Evolutionary conservation across 2,329 filamentous ascomycete species (phyloP), one percentile per base, ranked within the genome.

Genomic region (Colletotrichum somersetense): DNA sequence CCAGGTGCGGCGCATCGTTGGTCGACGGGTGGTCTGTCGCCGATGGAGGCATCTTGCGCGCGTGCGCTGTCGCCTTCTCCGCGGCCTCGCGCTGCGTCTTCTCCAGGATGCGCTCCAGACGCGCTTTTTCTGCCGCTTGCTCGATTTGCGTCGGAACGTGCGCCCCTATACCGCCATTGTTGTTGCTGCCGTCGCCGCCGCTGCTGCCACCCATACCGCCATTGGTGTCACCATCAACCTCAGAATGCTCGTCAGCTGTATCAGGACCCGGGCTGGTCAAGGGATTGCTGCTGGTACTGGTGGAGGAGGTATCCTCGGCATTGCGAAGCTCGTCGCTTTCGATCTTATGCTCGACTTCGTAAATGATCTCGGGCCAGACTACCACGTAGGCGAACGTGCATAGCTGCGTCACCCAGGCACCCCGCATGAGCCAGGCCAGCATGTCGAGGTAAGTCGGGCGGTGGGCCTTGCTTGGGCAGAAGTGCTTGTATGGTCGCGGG

Each of bases 391-490:
- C 94, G 80, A 97, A 98, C 0, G 94, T 96, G 74, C 95, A 93
- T 7, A 99, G 87, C 80, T 98, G 95, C 0, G 93, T 97, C 0
- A 98, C 95, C 93, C 96, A 97, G 18, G 94, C 95, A 58, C 94
- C 93, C 52, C 95, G 91, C 84, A 98, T 91, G 11, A 99, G 88
- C 94, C 96, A 99, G 30, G 94, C 95, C 35, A 99, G 85, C 81
- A 98, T 97, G 44, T 93, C 89, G 81, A 98, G 92, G 80, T 98
- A 99, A 2, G 91, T 91, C 8, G 92, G 91, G 55, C 96, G 93
- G 79, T 98, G 95, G 77, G 94, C 92, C 80, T 95, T 95, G 78
- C 91, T 95, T 0, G 96, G 96, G 56, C 95, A 95, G 75, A 97
- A 92, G 66, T 88, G 88, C 77, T 94, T 93, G 83, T 95, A 99